These are phyloP conservation scores for Colletotrichum sp. DNA, from an alignment of 2,329 filamentous ascomycete species.

Conservation along the genomic window DNA sequence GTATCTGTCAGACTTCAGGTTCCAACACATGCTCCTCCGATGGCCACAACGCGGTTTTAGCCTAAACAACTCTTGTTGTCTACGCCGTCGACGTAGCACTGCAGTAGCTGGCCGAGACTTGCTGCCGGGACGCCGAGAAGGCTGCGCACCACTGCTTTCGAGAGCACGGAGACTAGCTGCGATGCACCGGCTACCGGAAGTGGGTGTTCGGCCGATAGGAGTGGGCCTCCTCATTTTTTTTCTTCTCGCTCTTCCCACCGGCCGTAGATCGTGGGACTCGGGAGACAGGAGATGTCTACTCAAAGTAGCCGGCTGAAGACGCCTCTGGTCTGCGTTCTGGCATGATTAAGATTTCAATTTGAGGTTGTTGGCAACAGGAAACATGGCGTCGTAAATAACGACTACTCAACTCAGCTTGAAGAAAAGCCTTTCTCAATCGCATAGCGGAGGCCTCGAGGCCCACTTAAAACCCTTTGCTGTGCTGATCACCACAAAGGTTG, in stretches of 20 bases:
- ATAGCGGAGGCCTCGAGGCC: not conserved
- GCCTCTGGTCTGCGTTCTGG: accelerated
- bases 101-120: not conserved
- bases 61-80: not conserved
- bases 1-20: not conserved
- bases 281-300: not conserved
- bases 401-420: accelerated
- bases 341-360: not conserved
- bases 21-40: not conserved
- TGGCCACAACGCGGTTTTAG: not conserved
- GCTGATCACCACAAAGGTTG: accelerated
- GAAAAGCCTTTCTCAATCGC: not conserved
- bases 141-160: not conserved
- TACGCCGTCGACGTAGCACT: not conserved
- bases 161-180: not conserved
- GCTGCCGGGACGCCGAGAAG: not conserved
- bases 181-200: not conserved
- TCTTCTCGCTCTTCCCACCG: not conserved
- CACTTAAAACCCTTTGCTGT: not conserved
- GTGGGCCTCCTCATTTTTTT: not conserved
- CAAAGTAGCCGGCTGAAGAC: not conserved
- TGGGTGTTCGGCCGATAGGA: not conserved
- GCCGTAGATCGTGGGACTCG: not conserved
- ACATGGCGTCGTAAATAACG: not conserved
- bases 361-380: not conserved